Evolutionary conservation across 192 early-diverging fungal genomes (phyloP).

Genomic region (Gorgonomyces haynaldii): DNA sequence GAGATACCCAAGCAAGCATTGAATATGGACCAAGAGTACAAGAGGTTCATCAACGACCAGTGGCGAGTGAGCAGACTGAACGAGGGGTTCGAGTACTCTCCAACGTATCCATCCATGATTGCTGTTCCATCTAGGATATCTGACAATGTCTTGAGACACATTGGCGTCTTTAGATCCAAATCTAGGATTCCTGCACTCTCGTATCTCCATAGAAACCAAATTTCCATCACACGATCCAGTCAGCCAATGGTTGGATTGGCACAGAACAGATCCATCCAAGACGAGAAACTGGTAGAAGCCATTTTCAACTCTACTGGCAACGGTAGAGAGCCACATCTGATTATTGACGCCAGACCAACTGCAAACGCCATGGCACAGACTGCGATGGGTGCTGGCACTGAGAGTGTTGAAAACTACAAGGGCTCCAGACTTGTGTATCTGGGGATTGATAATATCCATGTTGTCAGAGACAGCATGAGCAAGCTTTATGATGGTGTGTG

Average conservation of each 20-base stretch:
- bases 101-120: constrained; percentile 75
- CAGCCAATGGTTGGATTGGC: constrained; percentile 96
- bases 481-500: constrained; percentile 68
- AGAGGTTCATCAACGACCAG: constrained; percentile 32
- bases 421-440: constrained; percentile 76
- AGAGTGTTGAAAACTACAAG: constrained; percentile 87
- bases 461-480: constrained; percentile 81
- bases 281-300: constrained; percentile 90
- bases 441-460: constrained; percentile 98
- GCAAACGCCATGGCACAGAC: constrained; percentile 89
- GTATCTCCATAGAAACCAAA: constrained; percentile 77
- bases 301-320: constrained; percentile 55
- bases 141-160: constrained; percentile 80
- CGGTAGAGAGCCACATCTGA: constrained; percentile 46
- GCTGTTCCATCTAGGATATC: constrained; percentile 80
- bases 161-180: constrained; percentile 82
- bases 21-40: no score
- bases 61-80: constrained; percentile 80
- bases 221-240: constrained; percentile 82
- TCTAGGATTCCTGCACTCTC: constrained; percentile 75
- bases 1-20: no score
- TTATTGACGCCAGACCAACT: constrained; percentile 90
- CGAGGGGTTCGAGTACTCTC: constrained; percentile 68
- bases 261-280: constrained; percentile 88
- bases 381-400: constrained; percentile 86